These are phyloP conservation scores for Arabidopsis arenosa DNA, from an alignment of 345 rosid genomes.

Conservation along the genomic window DNA sequence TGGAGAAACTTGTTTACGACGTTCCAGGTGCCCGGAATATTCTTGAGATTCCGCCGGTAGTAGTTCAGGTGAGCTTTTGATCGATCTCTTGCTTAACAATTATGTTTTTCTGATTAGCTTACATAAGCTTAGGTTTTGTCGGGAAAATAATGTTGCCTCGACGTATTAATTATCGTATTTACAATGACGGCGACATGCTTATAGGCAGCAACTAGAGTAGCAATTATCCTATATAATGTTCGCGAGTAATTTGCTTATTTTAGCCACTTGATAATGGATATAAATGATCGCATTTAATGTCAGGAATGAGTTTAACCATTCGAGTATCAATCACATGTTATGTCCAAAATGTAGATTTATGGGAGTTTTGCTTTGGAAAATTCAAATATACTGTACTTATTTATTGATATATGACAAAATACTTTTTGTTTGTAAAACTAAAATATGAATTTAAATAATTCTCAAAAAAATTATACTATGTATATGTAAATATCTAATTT, in stretches of 20 bases:
- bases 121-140: constrained; percentile 9
- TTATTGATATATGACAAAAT: not conserved
- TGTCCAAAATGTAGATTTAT: not conserved
- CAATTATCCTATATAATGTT: constrained; percentile 1
- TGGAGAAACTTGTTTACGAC: constrained; percentile 76
- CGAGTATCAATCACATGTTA: not conserved
- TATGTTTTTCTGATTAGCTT: not conserved
- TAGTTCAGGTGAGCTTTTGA: constrained; percentile 61
- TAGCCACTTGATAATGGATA: constrained; percentile 12
- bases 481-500: not conserved
- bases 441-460: not conserved
- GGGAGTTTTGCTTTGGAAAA: not conserved
- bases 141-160: constrained; percentile 7
- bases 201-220: not conserved
- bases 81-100: not conserved
- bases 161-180: constrained; percentile 4
- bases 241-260: not conserved
- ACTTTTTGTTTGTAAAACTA: not conserved
- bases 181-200: constrained; percentile 1
- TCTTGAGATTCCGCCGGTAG: constrained; percentile 74
- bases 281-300: constrained; percentile 7
- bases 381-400: not conserved
- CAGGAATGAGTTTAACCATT: not conserved
- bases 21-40: constrained; percentile 67
- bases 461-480: not conserved